These are phyloP conservation scores for Sambucus nigra DNA, from an alignment of 129 eudicot species.

Conservation along the genomic window DNA sequence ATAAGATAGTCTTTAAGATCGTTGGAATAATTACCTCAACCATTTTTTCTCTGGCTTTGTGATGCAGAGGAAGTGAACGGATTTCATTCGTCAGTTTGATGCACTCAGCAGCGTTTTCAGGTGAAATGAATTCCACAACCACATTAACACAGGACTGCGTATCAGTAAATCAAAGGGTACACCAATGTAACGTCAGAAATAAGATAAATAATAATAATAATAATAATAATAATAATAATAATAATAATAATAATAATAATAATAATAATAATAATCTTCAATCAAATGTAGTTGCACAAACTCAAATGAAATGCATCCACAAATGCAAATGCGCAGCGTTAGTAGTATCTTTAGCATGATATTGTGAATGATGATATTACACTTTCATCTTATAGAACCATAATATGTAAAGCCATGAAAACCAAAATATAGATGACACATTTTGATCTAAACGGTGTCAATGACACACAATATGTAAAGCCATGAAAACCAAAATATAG, in stretches of 20 bases:
- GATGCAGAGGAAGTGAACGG: constrained; percentile 66
- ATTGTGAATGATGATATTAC: too few species aligned
- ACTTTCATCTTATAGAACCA: too few species aligned
- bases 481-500: too few species aligned
- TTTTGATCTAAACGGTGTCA: too few species aligned
- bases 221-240: not conserved
- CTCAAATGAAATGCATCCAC: too few species aligned
- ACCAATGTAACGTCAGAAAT: not conserved
- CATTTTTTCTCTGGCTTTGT: constrained; percentile 67
- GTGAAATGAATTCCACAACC: constrained; percentile 71
- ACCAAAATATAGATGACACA: too few species aligned
- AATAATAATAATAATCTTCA: too few species aligned
- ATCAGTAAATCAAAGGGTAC: not conserved
- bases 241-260: not conserved
- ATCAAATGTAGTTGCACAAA: too few species aligned
- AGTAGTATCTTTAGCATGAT: too few species aligned
- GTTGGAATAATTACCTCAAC: constrained; percentile 38
- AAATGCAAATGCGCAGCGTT: too few species aligned
- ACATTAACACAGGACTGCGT: constrained; percentile 78
- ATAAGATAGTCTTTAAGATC: not conserved
- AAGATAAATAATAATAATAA: not conserved
- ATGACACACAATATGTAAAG: too few species aligned
- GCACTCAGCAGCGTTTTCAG: constrained; percentile 74
- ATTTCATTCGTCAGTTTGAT: constrained; percentile 65
- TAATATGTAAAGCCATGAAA: too few species aligned